phyloP scores from a whole-genome alignment of 305 asterid species.

The Fraxinus xanthoxyloides region DNA sequence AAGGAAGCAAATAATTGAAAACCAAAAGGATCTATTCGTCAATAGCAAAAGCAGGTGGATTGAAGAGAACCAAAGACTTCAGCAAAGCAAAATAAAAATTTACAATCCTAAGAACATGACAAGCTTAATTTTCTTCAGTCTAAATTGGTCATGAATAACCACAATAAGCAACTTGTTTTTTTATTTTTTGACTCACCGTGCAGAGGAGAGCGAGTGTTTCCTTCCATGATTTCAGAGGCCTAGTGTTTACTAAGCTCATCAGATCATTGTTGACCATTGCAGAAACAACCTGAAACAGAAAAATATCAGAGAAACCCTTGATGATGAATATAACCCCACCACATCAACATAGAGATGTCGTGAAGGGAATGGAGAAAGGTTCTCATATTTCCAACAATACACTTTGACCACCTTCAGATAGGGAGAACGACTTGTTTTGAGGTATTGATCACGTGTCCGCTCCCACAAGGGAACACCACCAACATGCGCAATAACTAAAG shows the following conservation, averaged over 20 bases:
- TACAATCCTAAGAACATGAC: background rate
- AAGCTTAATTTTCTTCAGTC: background rate
- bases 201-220: slow-evolving; percentile 96
- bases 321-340: background rate
- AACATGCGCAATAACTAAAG: slow-evolving; percentile 94
- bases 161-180: background rate
- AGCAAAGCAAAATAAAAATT: background rate
- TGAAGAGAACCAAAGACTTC: slow-evolving; percentile 4
- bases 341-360: slow-evolving; percentile 9
- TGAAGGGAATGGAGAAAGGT: background rate
- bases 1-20: background rate
- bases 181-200: slow-evolving; percentile 52
- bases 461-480: slow-evolving; percentile 90
- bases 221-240: slow-evolving; percentile 97
- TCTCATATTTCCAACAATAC: slow-evolving; percentile 3
- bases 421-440: slow-evolving; percentile 64
- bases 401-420: slow-evolving; percentile 67
- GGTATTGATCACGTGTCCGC: slow-evolving; percentile 81
- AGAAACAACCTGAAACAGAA: slow-evolving; percentile 66
- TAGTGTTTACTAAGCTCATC: slow-evolving; percentile 77
- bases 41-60: background rate
- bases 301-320: slow-evolving; percentile 21
- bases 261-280: slow-evolving; percentile 94
- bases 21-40: background rate
- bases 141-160: background rate